Percentiles rank a stretch among this genome's conserved stretches.
Evolutionary conservation across 106 monocot species (phyloP).

Genomic region (Dendrobium huoshanense): DNA sequence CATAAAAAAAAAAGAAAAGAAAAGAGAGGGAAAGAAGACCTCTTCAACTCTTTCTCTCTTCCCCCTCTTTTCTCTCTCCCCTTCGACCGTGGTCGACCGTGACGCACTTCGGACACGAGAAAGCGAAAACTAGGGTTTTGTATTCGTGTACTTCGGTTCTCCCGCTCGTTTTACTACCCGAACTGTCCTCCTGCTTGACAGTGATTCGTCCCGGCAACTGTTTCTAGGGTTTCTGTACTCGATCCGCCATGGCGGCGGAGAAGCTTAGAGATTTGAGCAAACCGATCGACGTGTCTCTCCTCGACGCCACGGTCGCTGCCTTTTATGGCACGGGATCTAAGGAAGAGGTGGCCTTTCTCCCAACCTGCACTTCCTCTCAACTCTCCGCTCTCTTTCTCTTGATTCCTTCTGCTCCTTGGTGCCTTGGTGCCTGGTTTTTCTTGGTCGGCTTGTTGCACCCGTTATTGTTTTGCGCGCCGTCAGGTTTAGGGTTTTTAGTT

Average conservation of each 20-base stretch:
- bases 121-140: conserved; percentile 3
- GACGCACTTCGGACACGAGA: background rate
- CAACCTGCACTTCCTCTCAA: background rate
- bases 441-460: background rate
- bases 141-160: background rate
- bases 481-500: background rate
- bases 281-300: conserved; percentile 93
- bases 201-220: background rate
- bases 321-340: conserved; percentile 99
- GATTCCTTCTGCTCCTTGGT: background rate
- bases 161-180: background rate
- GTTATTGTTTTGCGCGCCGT: background rate
- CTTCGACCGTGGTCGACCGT: background rate
- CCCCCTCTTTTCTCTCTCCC: background rate
- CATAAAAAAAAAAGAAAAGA: background rate
- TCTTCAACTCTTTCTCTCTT: background rate
- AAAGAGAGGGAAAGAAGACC: background rate
- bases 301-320: conserved; percentile 91
- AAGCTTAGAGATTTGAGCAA: conserved; percentile 75
- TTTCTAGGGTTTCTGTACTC: conserved; percentile 20
- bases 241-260: conserved; percentile 54
- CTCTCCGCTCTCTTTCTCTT: background rate
- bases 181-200: background rate
- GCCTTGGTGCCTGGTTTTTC: background rate
- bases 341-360: conserved; percentile 63